Base-by-base conservation (phyloP, 495 filamentous ascomycete species). In the Penicillium cosmopolitanum region DNA sequence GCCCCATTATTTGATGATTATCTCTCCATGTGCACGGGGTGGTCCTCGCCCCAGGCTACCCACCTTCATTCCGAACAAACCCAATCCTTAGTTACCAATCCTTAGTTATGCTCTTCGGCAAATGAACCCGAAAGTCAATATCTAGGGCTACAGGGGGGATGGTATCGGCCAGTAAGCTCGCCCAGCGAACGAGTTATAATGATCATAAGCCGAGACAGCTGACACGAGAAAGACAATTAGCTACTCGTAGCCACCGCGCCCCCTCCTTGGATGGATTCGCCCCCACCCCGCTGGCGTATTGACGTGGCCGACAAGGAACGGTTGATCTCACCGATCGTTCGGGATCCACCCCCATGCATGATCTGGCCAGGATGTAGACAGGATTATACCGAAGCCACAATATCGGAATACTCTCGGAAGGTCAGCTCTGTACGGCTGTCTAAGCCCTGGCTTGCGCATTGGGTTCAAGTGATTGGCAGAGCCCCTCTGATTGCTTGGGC, bases 241-340 rank as follows among this genome's bases (percentile, higher is more conserved):
- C 19, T 21, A 21, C 19, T 21, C 19, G 3, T 13, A 51, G 50
- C 25, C 28, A 15, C 31, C 47, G 13, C 28, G 4, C 28, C 28
- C 28, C 28, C 28, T 31, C 28, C 28, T 31, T 31, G n/a, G 21
- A 7, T 15, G n/a, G 47, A 8, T 11, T 7, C 11, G 21, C 12
- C 28, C 28, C 25, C 15, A 9, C 28, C 6, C n/a, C 19, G 31
- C 50, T 35, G 19, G 11, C 2, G 12, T 51, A 15, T 47, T 58
- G 56, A 53, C 50, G 40, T 58, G 50, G 50, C 50, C 46, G 25
- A 3, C 5, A 31, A 13, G n/a, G 35, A 36, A 58, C 38, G 50
- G 50, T 52, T 43, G 56, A 58, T 53, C 56, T 53, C 23, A 36
- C 50, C 36, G 56, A 58, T 58, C 50, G 56, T n/a, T 53, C 18